Evolutionary conservation across 768 basidiomycete genomes (phyloP).

Genomic region (Rhodotorula babjevae): DNA sequence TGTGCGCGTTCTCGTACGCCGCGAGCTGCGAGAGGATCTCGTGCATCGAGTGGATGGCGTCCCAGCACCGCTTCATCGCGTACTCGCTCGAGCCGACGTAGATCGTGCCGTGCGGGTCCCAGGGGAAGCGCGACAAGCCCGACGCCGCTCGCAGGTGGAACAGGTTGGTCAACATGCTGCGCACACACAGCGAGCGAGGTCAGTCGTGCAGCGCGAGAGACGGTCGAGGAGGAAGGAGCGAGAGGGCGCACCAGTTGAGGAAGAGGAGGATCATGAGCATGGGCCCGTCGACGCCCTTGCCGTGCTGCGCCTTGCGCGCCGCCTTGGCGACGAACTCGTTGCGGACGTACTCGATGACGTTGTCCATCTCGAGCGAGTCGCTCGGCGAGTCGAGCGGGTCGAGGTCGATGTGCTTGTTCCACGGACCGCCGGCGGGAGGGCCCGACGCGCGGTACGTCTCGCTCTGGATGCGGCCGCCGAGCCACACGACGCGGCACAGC

Average conservation of each 20-base stretch:
- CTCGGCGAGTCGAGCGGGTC: conserved; percentile 21
- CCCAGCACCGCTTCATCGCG: conserved; percentile 31
- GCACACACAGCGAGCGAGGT: too few relatives aligned
- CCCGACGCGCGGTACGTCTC: conserved; percentile 34
- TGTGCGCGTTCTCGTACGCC: conserved; percentile 27
- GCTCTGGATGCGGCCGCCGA: conserved; percentile 30
- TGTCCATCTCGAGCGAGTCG: conserved; percentile 33
- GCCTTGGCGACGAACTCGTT: conserved; percentile 3
- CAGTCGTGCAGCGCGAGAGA: neutral
- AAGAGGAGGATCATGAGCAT: conserved; percentile 26
- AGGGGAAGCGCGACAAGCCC: conserved; percentile 20
- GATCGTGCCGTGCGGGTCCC: conserved; percentile 27
- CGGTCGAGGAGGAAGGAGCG: too few relatives aligned
- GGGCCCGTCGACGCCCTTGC: conserved; percentile 13
- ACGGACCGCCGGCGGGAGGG: conserved; percentile 28
- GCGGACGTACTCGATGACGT: conserved; percentile 17
- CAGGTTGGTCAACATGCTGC: conserved; percentile 30
- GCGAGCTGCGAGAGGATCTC: conserved; percentile 35
- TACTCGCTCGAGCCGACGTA: conserved; percentile 30
- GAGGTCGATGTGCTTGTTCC: conserved; percentile 22
- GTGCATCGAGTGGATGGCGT: conserved; percentile 17
- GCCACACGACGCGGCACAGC: conserved; percentile 29
- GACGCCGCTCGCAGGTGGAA: conserved; percentile 27
- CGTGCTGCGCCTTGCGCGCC: conserved; percentile 13
- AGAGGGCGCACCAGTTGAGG: conserved; percentile 27